Conservation (phyloP, 2,329 filamentous ascomycete species). For the Scolecobasidium constrictum region DNA sequence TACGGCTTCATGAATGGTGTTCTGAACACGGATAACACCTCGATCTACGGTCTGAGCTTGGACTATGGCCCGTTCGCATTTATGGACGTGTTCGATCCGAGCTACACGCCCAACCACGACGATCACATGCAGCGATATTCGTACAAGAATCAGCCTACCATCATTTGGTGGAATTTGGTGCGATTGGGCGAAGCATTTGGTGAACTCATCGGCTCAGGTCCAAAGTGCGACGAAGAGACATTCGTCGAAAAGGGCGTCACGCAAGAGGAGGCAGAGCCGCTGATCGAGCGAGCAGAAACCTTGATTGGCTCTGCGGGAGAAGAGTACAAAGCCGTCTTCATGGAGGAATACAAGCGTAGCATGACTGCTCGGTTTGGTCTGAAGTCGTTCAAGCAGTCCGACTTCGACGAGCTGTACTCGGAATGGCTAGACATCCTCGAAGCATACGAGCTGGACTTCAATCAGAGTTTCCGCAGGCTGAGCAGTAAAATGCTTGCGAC, state of each 20-base stretch:
- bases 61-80: conserved; percentile 98
- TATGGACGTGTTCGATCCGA: conserved; percentile 90
- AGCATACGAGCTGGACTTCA: conserved; percentile 77
- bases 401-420: conserved; percentile 76
- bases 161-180: conserved; percentile 98
- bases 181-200: conserved; percentile 81
- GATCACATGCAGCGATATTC: conserved; percentile 78
- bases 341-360: conserved; percentile 77
- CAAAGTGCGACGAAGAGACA: conserved; percentile 55
- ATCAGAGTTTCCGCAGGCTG: conserved; percentile 81
- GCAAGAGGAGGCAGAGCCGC: conserved; percentile 54
- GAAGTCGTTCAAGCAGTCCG: conserved; percentile 53
- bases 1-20: conserved; percentile 99
- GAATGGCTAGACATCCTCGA: conserved; percentile 73
- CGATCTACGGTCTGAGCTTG: conserved; percentile 75
- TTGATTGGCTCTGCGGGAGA: conserved; percentile 72
- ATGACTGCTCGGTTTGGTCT: conserved; percentile 76
- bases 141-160: conserved; percentile 87
- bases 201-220: conserved; percentile 73
- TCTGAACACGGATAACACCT: conserved; percentile 96
- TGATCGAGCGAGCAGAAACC: conserved; percentile 70
- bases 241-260: conserved; percentile 65
- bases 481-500: conserved; percentile 46
- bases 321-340: conserved; percentile 79
- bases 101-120: conserved; percentile 95